A percentile compares a stretch with the other conserved stretches of the same genome.
These are phyloP conservation scores for Talinum fruticosum DNA, from an alignment of 148 eudicot genomes.

Conservation along the genomic window DNA sequence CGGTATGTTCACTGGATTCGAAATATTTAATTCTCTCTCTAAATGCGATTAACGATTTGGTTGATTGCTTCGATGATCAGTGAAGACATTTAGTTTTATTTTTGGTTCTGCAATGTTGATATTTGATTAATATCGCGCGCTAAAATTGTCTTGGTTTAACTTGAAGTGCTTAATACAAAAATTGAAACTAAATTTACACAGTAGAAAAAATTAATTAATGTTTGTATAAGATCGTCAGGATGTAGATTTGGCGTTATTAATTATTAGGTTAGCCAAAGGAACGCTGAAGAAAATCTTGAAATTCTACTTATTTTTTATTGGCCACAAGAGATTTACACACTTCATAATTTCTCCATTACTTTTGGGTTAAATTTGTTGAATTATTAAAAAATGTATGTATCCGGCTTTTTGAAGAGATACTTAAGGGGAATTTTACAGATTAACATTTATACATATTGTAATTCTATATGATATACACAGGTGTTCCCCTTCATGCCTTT, in stretches of 20 bases:
- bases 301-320: neutral
- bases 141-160: neutral
- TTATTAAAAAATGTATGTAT: no score
- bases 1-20: constrained; percentile 25
- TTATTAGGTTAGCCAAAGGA: neutral
- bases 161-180: no score
- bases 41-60: neutral
- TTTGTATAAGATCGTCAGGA: neutral
- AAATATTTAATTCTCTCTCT: neutral
- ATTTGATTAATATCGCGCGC: neutral
- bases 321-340: neutral
- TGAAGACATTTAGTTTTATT: neutral
- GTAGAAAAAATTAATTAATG: no score
- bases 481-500: neutral
- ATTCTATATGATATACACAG: neutral
- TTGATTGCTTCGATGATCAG: neutral
- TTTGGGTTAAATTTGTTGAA: neutral
- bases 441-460: no score
- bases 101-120: neutral
- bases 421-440: no score
- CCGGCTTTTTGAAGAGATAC: no score
- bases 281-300: neutral
- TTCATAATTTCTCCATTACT: neutral
- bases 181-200: no score
- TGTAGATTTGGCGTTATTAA: neutral